These are phyloP conservation scores for Lasiosphaeria ovina DNA, from an alignment of 495 filamentous ascomycete species.

Conservation along the genomic window DNA sequence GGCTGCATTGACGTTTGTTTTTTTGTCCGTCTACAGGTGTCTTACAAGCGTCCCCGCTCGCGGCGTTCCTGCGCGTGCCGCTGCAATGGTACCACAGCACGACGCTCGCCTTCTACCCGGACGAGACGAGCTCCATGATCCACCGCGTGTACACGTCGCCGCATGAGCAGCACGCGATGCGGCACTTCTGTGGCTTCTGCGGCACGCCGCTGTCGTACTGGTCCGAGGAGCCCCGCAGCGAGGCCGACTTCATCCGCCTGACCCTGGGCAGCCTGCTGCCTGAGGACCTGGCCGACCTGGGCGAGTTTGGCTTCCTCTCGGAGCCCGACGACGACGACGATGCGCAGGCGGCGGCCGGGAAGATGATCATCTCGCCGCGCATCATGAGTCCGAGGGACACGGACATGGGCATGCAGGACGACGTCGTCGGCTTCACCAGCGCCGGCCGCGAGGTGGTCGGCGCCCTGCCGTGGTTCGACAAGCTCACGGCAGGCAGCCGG, in stretches of 20 bases:
- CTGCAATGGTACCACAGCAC: slow-evolving; percentile 69
- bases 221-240: slow-evolving; percentile 65
- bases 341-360: slow-evolving; percentile 36
- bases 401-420: slow-evolving; percentile 12
- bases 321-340: slow-evolving; percentile 32
- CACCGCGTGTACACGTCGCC: slow-evolving; percentile 66
- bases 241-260: slow-evolving; percentile 72
- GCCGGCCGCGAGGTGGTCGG: slow-evolving; percentile 43
- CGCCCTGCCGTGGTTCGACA: slow-evolving; percentile 76
- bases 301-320: slow-evolving; percentile 65
- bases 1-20: too few species aligned
- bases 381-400: not conserved
- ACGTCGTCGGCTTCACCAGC: slow-evolving; percentile 10
- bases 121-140: slow-evolving; percentile 73
- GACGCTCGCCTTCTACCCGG: slow-evolving; percentile 69
- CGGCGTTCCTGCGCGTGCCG: slow-evolving; percentile 78
- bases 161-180: slow-evolving; percentile 56
- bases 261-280: slow-evolving; percentile 67
- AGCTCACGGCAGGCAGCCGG: slow-evolving; percentile 69
- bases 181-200: slow-evolving; percentile 88
- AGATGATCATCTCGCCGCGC: not conserved
- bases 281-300: slow-evolving; percentile 64
- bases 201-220: slow-evolving; percentile 79
- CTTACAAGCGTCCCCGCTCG: slow-evolving; percentile 65
- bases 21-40: slow-evolving; percentile 46